Conservation (phyloP, 805 yeast species). For the Hermanozyma aechmeae region DNA sequence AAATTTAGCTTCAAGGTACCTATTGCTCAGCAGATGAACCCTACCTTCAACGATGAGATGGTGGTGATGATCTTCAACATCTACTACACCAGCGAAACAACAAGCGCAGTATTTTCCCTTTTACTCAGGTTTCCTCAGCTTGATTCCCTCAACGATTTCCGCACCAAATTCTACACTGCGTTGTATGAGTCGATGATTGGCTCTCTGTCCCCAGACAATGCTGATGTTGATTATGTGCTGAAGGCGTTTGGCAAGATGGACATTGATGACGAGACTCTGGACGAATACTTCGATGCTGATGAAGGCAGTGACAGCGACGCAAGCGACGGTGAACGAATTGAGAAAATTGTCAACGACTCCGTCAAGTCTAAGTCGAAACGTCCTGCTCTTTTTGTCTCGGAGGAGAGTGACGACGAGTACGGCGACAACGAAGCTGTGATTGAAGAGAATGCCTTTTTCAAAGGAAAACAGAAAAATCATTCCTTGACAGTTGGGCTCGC, state of each 20-base stretch:
- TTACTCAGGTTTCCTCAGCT: constrained; percentile 43
- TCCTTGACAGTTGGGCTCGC: constrained; percentile 63
- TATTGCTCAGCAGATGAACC: constrained; percentile 44
- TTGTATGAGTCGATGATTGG: constrained; percentile 55
- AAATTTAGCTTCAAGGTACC: constrained; percentile 4
- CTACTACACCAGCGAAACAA: constrained; percentile 7
- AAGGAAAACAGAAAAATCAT: constrained; percentile 40
- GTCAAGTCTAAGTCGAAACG: constrained; percentile 2
- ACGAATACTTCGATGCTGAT: constrained; percentile 1
- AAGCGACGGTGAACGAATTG: constrained; percentile 9
- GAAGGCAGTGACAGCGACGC: constrained; percentile 8
- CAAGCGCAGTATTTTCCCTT: constrained; percentile 45
- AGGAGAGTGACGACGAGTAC: constrained; percentile 16
- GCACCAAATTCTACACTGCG: constrained; percentile 39
- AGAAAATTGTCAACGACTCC: constrained; percentile 4
- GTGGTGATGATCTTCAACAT: constrained; percentile 61
- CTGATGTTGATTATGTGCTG: constrained; percentile 47
- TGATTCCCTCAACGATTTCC: constrained; percentile 40
- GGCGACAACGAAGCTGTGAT: constrained; percentile 31
- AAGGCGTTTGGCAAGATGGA: constrained; percentile 37
- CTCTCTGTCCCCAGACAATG: constrained; percentile 33
- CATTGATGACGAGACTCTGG: constrained; percentile 20
- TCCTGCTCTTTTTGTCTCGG: constrained; percentile 3
- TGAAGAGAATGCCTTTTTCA: constrained; percentile 9
- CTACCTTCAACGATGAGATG: constrained; percentile 52